A percentile compares a stretch with the other conserved stretches of the same genome.
Evolutionary conservation across 768 basidiomycete genomes (phyloP).

Genomic region (Epithele typhae): DNA sequence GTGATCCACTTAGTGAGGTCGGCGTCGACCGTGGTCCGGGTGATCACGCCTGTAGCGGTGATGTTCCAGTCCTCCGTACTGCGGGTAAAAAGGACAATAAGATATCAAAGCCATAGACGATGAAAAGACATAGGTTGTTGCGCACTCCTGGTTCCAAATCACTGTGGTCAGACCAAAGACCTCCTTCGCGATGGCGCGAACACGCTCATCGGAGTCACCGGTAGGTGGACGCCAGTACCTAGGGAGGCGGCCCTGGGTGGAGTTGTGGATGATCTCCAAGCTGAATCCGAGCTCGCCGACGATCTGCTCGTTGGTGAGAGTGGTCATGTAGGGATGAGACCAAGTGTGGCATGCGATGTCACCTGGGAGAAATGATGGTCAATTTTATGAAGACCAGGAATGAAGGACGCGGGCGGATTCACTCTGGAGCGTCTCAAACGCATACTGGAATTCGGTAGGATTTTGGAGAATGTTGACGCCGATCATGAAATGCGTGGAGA

Average conservation of each 20-base stretch:
- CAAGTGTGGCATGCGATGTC: slow-evolving; percentile 39
- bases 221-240: slow-evolving; percentile 87
- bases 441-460: slow-evolving; percentile 49
- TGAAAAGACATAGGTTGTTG: background rate
- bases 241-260: slow-evolving; percentile 63
- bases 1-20: slow-evolving; percentile 54
- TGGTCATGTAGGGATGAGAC: slow-evolving; percentile 48
- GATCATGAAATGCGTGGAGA: slow-evolving; percentile 86
- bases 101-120: background rate
- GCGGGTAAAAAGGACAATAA: too few species aligned
- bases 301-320: slow-evolving; percentile 40
- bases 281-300: slow-evolving; percentile 51
- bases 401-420: background rate
- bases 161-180: slow-evolving; percentile 85
- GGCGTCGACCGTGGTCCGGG: slow-evolving; percentile 39
- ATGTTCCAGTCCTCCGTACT: slow-evolving; percentile 80
- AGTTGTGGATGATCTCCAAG: slow-evolving; percentile 48
- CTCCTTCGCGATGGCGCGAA: slow-evolving; percentile 79
- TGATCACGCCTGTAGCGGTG: slow-evolving; percentile 36
- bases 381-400: too few species aligned
- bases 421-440: slow-evolving; percentile 33
- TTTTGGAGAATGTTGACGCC: slow-evolving; percentile 70
- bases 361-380: slow-evolving; percentile 24
- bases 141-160: slow-evolving; percentile 88
- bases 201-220: slow-evolving; percentile 80